Base-by-base conservation (phyloP, 176 grass and related monocot genomes). In the Cenchrus americanus region DNA sequence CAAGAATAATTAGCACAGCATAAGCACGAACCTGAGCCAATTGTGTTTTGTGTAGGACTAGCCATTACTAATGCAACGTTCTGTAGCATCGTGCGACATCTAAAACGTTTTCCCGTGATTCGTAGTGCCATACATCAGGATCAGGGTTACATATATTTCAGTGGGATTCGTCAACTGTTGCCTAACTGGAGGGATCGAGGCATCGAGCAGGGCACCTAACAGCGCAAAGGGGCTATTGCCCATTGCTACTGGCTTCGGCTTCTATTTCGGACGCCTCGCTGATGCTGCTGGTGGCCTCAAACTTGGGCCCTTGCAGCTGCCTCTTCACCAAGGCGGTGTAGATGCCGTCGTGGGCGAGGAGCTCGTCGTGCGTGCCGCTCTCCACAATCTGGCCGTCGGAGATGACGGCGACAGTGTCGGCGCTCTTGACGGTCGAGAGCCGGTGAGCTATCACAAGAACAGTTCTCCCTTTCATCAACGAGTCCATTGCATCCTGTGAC, bases 401-500 rank as follows among this genome's bases (percentile, higher is more conserved):
- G 53, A 99, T 86, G n/a, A 99, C 96, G 0, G 96, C 93, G 5
- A 99, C 93, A 43, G 78, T 96, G 59, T 99, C 83, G 1, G 93
- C 93, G 21, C 81, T 99, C 83, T 99, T 94, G 41, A 99, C 96
- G 4, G 96, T 99, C n/a, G 93, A 99, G 19, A 99, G 93, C 66
- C 96, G 80, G 70, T 99, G 96, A 43, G 96, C 96, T 76, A 99
- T 99, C 71, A 96, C 96, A 60, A 99, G 96, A 71, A 99, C 96
- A 7, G 96, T 99, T 72, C 96, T 92, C 58, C 96, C 96, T 85
- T 85, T 90, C 93, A 99, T 99, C 73, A 95, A 79, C 41, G 96
- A 99, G 78, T 99, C 96, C 96, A 99, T 99, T 24, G 96, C 96
- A 87, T 99, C 96, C 96, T 99, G 93, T 59, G 54, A 80, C 48